Evolutionary conservation across 2,329 filamentous ascomycete species (phyloP), one percentile per base, ranked within the genome.

Genomic region (Myriangium duriaei): DNA sequence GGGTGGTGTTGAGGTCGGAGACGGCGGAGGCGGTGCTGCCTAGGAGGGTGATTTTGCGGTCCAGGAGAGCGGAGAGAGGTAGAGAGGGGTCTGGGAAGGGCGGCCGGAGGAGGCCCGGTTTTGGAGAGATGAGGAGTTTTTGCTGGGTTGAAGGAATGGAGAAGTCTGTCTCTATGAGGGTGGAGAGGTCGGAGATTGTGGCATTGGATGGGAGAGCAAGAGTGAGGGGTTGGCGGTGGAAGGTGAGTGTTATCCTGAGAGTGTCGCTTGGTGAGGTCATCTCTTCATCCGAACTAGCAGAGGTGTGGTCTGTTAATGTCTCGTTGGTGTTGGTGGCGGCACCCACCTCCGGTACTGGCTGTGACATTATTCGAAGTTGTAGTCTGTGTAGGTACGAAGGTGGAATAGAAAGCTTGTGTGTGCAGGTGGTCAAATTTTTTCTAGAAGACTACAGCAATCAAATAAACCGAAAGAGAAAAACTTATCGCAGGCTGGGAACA

Each of bases 101-200:
- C 0, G 68, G 62, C 46, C 76, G 79, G 16, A 81, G 65, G 2
- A 82, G 62, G 17, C 76, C 76, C 5, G 71, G 62, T 51, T 79
- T 81, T 30, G 77, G 68, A 11, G 74, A 67, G 46, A 83, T 66
- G 44, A 69, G 60, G 53, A 81, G 68, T 54, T 84, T 84, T 51
- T 83, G 79, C 56, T 82, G 76, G 7, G 64, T 54, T 0, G 60
- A 56, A 0, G 79, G 77, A 38, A 84, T 73, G 34, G 65, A 68
- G 37, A 82, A 66, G 3, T 59, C 55, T 30, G 60, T 54, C 40
- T 71, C 63, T 47, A 83, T 72, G 43, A 68, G 63, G 34, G 65
- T 55, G 31, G 76, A 76, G 26, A 84, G 70, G 49, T 81, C 62
- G 32, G 58, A 51, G 19, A 77, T 60, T 1, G 71, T 76, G 40